These are phyloP conservation scores for Capsella rubella DNA, from an alignment of 441 rosid genomes.

Conservation along the genomic window DNA sequence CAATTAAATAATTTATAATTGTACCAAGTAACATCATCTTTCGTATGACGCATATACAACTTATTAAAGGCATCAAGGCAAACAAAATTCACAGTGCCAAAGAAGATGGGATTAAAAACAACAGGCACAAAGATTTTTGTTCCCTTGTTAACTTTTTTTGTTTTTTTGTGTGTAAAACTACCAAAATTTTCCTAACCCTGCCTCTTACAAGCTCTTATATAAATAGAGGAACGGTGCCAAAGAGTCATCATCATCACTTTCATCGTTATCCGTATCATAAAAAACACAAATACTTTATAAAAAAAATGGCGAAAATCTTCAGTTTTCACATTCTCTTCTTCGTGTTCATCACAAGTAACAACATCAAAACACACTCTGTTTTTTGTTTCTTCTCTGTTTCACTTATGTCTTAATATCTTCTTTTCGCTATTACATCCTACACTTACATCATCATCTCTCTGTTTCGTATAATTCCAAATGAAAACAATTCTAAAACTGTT, in stretches of 20 bases:
- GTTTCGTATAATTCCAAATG: too few species aligned
- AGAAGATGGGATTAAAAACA: slow-evolving; percentile 26
- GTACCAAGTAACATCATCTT: background rate
- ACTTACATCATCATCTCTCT: too few species aligned
- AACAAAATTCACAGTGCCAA: slow-evolving; percentile 6
- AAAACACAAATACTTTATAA: background rate
- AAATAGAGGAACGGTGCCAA: slow-evolving; percentile 31
- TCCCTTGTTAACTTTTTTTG: too few species aligned
- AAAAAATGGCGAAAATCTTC: slow-evolving; percentile 49
- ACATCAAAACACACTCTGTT: background rate
- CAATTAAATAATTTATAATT: background rate
- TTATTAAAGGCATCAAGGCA: background rate
- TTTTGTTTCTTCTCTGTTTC: slow-evolving; percentile 21
- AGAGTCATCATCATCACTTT: background rate
- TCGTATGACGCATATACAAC: background rate
- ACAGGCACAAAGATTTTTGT: background rate
- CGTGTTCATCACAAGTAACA: slow-evolving; percentile 49
- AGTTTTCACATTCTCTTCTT: slow-evolving; percentile 42
- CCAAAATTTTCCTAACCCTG: background rate
- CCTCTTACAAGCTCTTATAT: slow-evolving; percentile 31
- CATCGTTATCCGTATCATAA: slow-evolving; percentile 9
- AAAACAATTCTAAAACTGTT: too few species aligned
- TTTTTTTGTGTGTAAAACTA: too few species aligned
- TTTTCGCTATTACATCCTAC: too few species aligned
- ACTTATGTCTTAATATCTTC: background rate